Conservation (phyloP, 2,329 filamentous ascomycete genomes). For the Conoideocrella luteorostrata region DNA sequence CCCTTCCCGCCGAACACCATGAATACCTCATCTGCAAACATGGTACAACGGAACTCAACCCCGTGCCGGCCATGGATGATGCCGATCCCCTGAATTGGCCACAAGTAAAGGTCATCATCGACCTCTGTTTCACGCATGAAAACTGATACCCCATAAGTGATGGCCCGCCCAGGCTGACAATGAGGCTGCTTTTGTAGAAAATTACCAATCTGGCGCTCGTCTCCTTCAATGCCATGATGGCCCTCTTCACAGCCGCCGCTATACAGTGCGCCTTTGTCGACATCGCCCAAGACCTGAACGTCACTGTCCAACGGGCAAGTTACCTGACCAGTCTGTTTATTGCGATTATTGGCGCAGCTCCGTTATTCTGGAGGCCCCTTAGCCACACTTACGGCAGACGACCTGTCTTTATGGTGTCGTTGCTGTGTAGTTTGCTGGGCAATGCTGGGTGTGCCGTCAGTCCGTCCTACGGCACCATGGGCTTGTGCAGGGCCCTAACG, state of each 20-base stretch:
- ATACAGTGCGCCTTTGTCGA: conserved; percentile 49
- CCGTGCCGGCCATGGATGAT: conserved; percentile 11
- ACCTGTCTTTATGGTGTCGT: conserved; percentile 44
- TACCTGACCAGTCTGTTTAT: conserved; percentile 38
- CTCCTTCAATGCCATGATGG: conserved; percentile 51
- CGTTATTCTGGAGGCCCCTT: conserved; percentile 51
- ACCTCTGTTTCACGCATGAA: background rate
- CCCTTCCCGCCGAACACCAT: conserved; percentile 7
- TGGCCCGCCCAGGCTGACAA: too few species aligned
- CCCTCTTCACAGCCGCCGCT: conserved; percentile 45
- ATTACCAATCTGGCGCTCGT: conserved; percentile 44
- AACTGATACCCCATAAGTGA: too few species aligned
- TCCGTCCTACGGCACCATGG: conserved; percentile 40
- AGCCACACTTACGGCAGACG: conserved; percentile 47
- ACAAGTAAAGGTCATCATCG: conserved; percentile 7
- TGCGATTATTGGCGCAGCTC: conserved; percentile 13
- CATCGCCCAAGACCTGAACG: conserved; percentile 43
- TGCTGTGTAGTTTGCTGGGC: conserved; percentile 37
- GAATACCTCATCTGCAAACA: conserved; percentile 9
- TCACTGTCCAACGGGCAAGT: conserved; percentile 39
- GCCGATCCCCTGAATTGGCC: conserved; percentile 14
- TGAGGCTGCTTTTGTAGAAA: conserved; percentile 36
- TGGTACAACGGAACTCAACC: conserved; percentile 10
- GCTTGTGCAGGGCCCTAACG: conserved; percentile 40
- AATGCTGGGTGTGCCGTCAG: conserved; percentile 47